Base-by-base conservation (phyloP, 495 filamentous ascomycete genomes). In the Lasiosphaeris hirsuta region DNA sequence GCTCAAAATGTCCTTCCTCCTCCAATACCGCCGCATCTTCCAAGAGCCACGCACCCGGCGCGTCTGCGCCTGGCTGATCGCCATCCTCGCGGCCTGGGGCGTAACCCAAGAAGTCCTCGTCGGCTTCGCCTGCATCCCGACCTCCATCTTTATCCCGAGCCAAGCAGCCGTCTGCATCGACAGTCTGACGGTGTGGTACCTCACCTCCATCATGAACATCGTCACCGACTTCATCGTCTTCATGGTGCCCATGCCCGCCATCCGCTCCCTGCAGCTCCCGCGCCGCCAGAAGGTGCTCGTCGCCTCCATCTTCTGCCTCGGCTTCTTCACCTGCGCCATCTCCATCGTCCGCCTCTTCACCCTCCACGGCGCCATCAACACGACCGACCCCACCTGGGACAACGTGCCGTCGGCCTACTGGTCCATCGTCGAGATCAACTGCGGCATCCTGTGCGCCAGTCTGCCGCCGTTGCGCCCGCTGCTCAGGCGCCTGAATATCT, bases 71-170 rank as follows among this genome's bases (percentile, higher is more conserved):
- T 39, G 30, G n/a, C 58, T 60, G 18, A 14, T 63, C 53, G 15
- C 57, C 43, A 55, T 64, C 37, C 38, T 70, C 17, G 10, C 40
- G 5, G 7, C 57, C 34, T 68, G 64, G 57, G 63, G 63, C 10
- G 10, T 58, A 10, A 18, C 46, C 2, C 62, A 60, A 10, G 57
- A 69, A 19, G 33, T 67, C 6, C 57, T 64, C 13, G 61, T 65
- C 1, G 64, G 75, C 49, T 73, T 86, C 51, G 72, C 76, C 51
- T 86, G 84, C 58, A 62, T 72, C 0, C 84, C 84, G 0, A 63
- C 84, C n/a, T 51, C 59, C 1, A 34, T 59, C 55, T 58, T 63
- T 49, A 39, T 57, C 30, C 63, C 65, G 6, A 60, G 34, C 6
- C 38, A 60, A 65, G 66, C 36, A 64, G 69, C 55, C 6, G 51